Base-by-base conservation (phyloP, 805 yeast species). In the Lipomyces yamadae region DNA sequence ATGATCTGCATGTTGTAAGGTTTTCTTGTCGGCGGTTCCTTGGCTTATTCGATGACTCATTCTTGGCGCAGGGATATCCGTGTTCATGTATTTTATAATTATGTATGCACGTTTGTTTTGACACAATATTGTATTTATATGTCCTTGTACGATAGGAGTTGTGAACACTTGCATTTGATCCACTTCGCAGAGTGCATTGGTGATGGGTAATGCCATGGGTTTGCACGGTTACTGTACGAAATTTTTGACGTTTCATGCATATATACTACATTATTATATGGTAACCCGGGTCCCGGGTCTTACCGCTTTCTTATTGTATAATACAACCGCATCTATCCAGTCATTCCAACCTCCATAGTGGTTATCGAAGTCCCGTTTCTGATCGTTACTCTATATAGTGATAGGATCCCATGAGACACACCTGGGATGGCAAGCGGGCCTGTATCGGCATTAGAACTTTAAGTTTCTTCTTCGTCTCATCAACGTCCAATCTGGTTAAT, bases 381-480 rank as follows among this genome's bases (percentile, higher is more conserved):
- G 55, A 29, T 52, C 30, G 29, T 74, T 78, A 94, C 79, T 95
- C 99, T 60, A 88, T 85, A 76, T 91, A 95, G 71, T 96, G 88
- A 72, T 86, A 87, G 52, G 86, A 85, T 1, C 98, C 96, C 58
- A 93, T 78, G 2, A 95, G 76, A 73, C 91, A 81, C 1, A 90
- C 87, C 69, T 87, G 85, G 33, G 87, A 82, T 0, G 99, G 99
- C 32, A 93, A 79, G 53, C 88, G 80, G 0, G 97, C 96, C 1
- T 97, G 97, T 4, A 91, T 89, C 0, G 99, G 98, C 68, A 92
- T 81, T 68, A 94, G 80, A 7, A 95, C 81, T 73, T 88, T 88
- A 63, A 91, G 74, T 72, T 85, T 88, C 15, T 84, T 83, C 73
- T 87, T 88, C 15, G 85, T 79, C 70, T 94, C 98, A 74, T 93